Base-by-base conservation (phyloP, 106 monocot species). In the Hemerocallis citrina region DNA sequence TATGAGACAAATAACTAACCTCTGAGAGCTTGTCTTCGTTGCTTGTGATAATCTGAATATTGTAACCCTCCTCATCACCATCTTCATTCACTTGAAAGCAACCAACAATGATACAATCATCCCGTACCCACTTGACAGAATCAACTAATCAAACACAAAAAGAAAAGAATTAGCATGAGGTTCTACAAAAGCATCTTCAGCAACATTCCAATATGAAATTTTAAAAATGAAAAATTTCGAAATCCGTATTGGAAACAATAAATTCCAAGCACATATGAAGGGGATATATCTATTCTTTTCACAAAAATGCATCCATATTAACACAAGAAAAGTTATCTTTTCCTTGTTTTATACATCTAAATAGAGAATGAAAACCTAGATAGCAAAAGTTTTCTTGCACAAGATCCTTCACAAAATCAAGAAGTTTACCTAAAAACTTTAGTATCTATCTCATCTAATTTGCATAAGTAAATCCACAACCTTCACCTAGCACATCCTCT, bases 81-180 rank as follows among this genome's bases (percentile, higher is more conserved):
- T 83, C 78, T 62, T 83, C 81, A 74, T 69, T 76, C 29, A 84
- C 74, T 41, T 79, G 81, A 72, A 71, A 16, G 57, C 81, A 89
- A 32, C 89, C 90, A 59, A 96, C 20, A 70, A 96, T 61, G 52
- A 96, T 87, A 71, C 71, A 83, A 70, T 81, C 77, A 59, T 76
- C 63, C 17, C 78, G 76, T 29, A 90, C 62, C 95, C 95, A 96
- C 51, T 79, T 76, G 33, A 96, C 64, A 36, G 86, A 79, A 75
- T 96, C 95, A 70, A 96, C 95, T 52, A 47, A n/a, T n/a, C n/a
- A 65, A 71, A 6, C 28, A 65, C 11, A 66, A 6, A 59, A 35
- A 61, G 24, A 42, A 67, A 59, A 4, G 51, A n/a, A n/a, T n/a
- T 11, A 52, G 32, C 13, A n/a, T n/a, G n/a, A n/a, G n/a, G n/a